Evolutionary conservation across 1,284 basidiomycete species (phyloP).

Genomic region (Moniliella sp.): DNA sequence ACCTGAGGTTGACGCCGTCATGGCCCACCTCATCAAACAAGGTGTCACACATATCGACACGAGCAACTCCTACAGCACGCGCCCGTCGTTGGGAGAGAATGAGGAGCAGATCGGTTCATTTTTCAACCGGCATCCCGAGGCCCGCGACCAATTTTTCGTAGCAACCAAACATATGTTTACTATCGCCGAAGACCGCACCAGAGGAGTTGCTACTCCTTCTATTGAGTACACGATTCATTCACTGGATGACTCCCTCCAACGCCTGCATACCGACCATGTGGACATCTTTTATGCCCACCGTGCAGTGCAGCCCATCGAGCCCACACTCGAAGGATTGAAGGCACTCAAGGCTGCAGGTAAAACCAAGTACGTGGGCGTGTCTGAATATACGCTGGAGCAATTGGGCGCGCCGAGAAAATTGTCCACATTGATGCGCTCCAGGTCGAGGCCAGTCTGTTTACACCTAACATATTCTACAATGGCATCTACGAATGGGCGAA

Average conservation of each 20-base stretch:
- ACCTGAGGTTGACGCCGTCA: constrained; percentile 5
- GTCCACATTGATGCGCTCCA: constrained; percentile 36
- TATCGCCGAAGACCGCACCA: constrained; percentile 5
- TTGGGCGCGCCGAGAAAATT: constrained; percentile 14
- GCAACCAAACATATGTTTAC: constrained; percentile 34
- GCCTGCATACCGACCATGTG: constrained; percentile 31
- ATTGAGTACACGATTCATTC: constrained; percentile 28
- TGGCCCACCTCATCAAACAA: constrained; percentile 6
- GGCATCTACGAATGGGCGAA: constrained; percentile 15
- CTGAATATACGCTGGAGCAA: constrained; percentile 23
- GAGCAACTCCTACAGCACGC: constrained; percentile 11
- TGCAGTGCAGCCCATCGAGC: constrained; percentile 37
- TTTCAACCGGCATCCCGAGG: constrained; percentile 18
- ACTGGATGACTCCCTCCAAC: constrained; percentile 26
- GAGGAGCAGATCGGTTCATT: constrained; percentile 34
- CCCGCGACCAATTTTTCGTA: constrained; percentile 34
- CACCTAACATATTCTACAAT: constrained; percentile 14
- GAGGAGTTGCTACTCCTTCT: constrained; percentile 6
- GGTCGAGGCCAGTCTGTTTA: constrained; percentile 36
- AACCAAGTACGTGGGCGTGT: constrained; percentile 52
- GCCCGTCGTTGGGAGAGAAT: constrained; percentile 27
- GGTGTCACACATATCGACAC: constrained; percentile 12
- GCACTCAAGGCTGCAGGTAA: constrained; percentile 48
- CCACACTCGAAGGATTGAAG: constrained; percentile 57
- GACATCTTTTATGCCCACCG: constrained; percentile 37